phyloP scores from a whole-genome alignment of 495 filamentous ascomycete genomes.

The Gamarada debralockiae region DNA sequence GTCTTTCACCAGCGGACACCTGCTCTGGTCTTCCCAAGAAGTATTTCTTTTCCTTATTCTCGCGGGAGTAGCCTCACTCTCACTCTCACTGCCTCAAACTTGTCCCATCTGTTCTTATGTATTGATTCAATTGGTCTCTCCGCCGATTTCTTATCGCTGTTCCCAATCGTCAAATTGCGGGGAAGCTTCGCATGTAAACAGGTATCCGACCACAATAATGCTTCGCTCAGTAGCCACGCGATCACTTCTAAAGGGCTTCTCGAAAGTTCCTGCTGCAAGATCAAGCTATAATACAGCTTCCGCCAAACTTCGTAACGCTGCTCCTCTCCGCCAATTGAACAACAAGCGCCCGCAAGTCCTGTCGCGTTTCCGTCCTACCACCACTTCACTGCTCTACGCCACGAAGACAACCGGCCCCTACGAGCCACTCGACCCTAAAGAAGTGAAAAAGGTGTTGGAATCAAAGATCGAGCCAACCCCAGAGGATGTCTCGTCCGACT shows the following conservation, averaged over 20 bases:
- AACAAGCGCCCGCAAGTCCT: slow-evolving; percentile 15
- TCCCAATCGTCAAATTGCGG: slow-evolving; percentile 13
- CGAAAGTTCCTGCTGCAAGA: slow-evolving; percentile 20
- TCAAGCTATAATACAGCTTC: slow-evolving; percentile 23
- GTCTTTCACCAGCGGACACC: too few relatives aligned
- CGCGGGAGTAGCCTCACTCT: too few relatives aligned
- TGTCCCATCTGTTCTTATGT: too few relatives aligned
- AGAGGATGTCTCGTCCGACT: slow-evolving; percentile 52
- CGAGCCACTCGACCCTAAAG: slow-evolving; percentile 45
- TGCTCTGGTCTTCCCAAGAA: too few relatives aligned
- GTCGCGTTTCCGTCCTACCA: slow-evolving; percentile 10
- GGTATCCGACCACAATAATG: slow-evolving; percentile 26
- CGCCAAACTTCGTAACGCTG: slow-evolving; percentile 10
- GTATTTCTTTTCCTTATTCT: too few relatives aligned
- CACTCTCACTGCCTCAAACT: too few relatives aligned
- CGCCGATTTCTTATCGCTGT: not conserved
- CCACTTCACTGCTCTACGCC: slow-evolving; percentile 26
- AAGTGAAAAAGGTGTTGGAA: slow-evolving; percentile 45
- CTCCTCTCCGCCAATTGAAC: slow-evolving; percentile 11
- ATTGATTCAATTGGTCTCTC: not conserved
- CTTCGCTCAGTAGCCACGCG: slow-evolving; percentile 32
- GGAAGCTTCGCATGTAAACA: slow-evolving; percentile 17
- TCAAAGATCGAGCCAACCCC: slow-evolving; percentile 52
- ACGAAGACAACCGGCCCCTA: slow-evolving; percentile 18
- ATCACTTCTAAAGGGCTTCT: slow-evolving; percentile 26